Evolutionary conservation across 2,329 filamentous ascomycete genomes (phyloP).

Genomic region (Alternaria rosae): DNA sequence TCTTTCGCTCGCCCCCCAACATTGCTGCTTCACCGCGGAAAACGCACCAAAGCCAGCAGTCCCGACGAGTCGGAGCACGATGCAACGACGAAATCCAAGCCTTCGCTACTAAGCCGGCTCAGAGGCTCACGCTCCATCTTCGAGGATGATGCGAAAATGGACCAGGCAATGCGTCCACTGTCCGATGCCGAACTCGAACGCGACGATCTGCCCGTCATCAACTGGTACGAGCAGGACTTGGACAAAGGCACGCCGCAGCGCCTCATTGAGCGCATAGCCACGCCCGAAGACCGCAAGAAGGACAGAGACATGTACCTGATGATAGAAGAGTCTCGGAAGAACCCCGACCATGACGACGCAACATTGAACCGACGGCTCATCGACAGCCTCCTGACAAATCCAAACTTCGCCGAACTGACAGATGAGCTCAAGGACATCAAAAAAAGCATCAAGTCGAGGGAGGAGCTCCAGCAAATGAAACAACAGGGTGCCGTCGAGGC

Average conservation of each 20-base stretch:
- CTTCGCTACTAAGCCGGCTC: conserved; percentile 4
- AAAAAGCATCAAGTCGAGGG: conserved; percentile 25
- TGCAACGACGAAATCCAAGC: conserved; percentile 2
- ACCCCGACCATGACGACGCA: conserved; percentile 41
- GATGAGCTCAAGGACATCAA: conserved; percentile 40
- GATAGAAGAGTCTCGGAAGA: conserved; percentile 31
- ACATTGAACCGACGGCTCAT: conserved; percentile 36
- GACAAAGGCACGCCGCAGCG: conserved; percentile 30
- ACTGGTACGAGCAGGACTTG: conserved; percentile 42
- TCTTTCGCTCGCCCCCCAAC: conserved; percentile 24
- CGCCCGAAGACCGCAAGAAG: conserved; percentile 31
- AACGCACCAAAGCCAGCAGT: conserved; percentile 26
- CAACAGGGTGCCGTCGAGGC: conserved; percentile 18
- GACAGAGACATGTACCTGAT: conserved; percentile 33
- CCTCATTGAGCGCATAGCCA: conserved; percentile 33
- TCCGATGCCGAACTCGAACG: conserved; percentile 31
- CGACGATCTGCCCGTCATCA: conserved; percentile 30
- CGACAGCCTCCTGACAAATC: conserved; percentile 39
- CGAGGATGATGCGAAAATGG: conserved; percentile 11
- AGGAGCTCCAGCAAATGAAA: conserved; percentile 22
- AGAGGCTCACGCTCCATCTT: conserved; percentile 6
- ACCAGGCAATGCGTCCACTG: conserved; percentile 20
- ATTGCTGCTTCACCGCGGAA: conserved; percentile 29
- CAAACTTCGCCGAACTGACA: conserved; percentile 38
- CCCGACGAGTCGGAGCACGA: conserved; percentile 9